A percentile compares a stretch with the other conserved stretches of the same genome.
These are phyloP conservation scores for Kregervanrija pseudodelftensis DNA, from an alignment of 805 yeast genomes.

Conservation along the genomic window DNA sequence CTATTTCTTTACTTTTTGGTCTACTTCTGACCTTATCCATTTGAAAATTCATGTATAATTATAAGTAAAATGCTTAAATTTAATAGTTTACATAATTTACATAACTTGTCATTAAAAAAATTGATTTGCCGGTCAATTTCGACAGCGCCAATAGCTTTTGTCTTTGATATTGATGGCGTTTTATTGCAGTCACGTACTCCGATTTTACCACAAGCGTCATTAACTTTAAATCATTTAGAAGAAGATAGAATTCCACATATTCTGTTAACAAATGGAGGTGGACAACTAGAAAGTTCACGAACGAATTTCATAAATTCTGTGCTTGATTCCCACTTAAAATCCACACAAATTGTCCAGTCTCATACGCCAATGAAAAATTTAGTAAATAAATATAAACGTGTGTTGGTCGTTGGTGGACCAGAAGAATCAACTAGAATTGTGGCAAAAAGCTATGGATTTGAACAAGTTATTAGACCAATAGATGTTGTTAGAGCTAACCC, in stretches of 20 bases:
- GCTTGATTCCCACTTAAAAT: no score
- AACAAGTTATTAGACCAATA: constrained; percentile 61
- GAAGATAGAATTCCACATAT: constrained; percentile 61
- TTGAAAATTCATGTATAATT: neutral
- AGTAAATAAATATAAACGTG: constrained; percentile 44
- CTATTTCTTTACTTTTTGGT: neutral
- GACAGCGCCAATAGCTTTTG: constrained; percentile 23
- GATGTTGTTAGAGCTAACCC: constrained; percentile 58
- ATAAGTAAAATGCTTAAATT: neutral
- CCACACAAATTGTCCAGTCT: constrained; percentile 64
- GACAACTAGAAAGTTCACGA: constrained; percentile 46
- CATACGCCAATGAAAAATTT: constrained; percentile 78
- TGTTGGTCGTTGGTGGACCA: constrained; percentile 77
- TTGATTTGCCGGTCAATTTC: neutral
- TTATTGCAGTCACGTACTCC: constrained; percentile 64
- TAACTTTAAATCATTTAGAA: constrained; percentile 42
- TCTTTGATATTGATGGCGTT: constrained; percentile 74
- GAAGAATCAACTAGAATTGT: constrained; percentile 69
- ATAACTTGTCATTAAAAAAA: no score
- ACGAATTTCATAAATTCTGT: no score
- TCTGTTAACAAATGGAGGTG: constrained; percentile 90
- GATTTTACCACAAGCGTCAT: constrained; percentile 52
- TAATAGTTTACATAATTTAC: no score
- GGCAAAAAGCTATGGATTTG: constrained; percentile 71
- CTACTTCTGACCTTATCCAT: neutral